phyloP scores from a whole-genome alignment of 1,284 basidiomycete species.

The Marasmius oreades region DNA sequence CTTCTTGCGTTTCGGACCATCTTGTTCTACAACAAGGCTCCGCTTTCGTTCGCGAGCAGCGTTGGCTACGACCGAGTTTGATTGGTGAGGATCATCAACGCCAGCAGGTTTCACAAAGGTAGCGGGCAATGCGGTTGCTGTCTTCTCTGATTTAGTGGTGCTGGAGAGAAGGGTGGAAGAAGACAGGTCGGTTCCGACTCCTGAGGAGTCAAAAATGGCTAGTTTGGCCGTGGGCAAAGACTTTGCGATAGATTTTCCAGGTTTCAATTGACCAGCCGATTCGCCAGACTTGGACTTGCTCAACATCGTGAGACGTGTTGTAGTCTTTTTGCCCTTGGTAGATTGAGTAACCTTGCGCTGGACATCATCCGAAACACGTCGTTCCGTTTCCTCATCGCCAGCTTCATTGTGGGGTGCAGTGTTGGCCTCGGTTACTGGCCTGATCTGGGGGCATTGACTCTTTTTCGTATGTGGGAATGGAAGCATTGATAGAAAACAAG shows the following conservation, averaged over 20 bases:
- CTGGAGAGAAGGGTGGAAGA: constrained; percentile 14
- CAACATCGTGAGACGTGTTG: background rate
- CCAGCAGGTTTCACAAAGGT: constrained; percentile 53
- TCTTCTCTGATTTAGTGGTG: constrained; percentile 10
- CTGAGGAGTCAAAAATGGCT: constrained; percentile 46
- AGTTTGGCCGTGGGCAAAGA: constrained; percentile 43
- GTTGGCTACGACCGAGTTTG: constrained; percentile 18
- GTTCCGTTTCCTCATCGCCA: background rate
- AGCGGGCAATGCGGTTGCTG: constrained; percentile 7
- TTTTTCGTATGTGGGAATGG: background rate
- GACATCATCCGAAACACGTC: background rate
- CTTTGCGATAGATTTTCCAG: constrained; percentile 15
- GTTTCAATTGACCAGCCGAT: background rate
- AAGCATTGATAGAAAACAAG: background rate
- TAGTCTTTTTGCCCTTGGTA: background rate
- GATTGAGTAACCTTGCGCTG: background rate
- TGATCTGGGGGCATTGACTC: background rate
- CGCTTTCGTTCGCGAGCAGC: constrained; percentile 28
- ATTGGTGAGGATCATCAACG: constrained; percentile 42
- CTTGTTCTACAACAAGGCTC: constrained; percentile 18
- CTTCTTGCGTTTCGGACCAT: constrained; percentile 30
- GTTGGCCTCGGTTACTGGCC: background rate
- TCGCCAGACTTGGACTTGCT: constrained; percentile 12
- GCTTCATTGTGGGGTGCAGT: background rate
- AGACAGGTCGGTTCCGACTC: constrained; percentile 42